A percentile compares a stretch with the other conserved stretches of the same genome.
Evolutionary conservation across 1,284 basidiomycete species (phyloP).

Genomic region (Takashimella tepidaria): DNA sequence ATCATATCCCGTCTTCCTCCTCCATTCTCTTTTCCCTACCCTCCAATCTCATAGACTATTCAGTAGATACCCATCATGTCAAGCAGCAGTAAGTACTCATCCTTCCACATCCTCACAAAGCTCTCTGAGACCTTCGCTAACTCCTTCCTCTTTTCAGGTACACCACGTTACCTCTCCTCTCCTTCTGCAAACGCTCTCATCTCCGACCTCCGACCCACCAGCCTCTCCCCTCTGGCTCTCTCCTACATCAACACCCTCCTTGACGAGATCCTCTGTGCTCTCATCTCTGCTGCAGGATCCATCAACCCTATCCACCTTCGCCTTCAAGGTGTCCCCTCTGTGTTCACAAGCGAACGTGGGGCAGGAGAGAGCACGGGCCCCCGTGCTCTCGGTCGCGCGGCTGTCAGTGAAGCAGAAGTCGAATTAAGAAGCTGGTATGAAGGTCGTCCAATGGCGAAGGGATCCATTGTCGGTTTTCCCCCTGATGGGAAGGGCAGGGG

Average conservation of each 20-base stretch:
- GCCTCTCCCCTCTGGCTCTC: conserved; percentile 67
- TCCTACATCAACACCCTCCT: conserved; percentile 73
- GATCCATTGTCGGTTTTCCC: conserved; percentile 23
- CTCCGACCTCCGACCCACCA: conserved; percentile 83
- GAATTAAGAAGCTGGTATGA: conserved; percentile 76
- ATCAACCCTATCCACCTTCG: conserved; percentile 70
- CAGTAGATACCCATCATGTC: neutral
- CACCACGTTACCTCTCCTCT: conserved; percentile 60
- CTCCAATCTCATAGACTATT: no score
- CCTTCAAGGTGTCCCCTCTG: conserved; percentile 58
- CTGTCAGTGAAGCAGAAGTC: conserved; percentile 84
- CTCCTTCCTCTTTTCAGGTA: neutral
- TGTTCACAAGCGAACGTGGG: conserved; percentile 56
- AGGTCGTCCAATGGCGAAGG: conserved; percentile 41
- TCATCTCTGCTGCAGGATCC: conserved; percentile 66
- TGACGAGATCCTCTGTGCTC: conserved; percentile 75
- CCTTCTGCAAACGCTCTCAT: conserved; percentile 81
- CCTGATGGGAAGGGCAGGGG: conserved; percentile 33
- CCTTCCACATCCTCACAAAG: neutral
- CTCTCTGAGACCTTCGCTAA: neutral
- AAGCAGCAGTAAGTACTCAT: neutral
- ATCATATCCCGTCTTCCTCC: neutral
- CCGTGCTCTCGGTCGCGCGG: conserved; percentile 70
- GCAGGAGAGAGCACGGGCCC: conserved; percentile 27
- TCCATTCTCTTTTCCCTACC: neutral